These are phyloP conservation scores for Eucalyptus sideroxylon DNA, from an alignment of 345 rosid species.

Conservation along the genomic window DNA sequence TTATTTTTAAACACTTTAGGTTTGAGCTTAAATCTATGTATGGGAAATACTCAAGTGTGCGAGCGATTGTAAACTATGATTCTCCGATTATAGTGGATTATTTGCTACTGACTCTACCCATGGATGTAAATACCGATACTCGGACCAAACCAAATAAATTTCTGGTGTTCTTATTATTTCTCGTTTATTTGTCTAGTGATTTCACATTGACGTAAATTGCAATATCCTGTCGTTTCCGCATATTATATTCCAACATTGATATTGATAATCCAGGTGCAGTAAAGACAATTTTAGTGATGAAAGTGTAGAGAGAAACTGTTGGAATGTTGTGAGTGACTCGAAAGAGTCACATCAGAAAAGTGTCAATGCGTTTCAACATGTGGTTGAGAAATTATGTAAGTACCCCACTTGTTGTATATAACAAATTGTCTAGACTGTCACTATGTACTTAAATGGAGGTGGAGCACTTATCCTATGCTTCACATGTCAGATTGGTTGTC, in stretches of 20 bases:
- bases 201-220: too few species aligned
- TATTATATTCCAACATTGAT: too few species aligned
- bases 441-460: not conserved
- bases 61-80: too few species aligned
- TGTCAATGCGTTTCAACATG: not conserved
- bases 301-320: not conserved
- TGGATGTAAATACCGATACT: too few species aligned
- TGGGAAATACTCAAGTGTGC: too few species aligned
- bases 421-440: not conserved
- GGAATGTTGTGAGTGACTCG: not conserved
- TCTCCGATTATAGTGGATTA: too few species aligned
- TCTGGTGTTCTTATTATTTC: too few species aligned
- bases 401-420: not conserved
- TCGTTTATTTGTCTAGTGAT: too few species aligned
- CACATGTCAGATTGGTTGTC: not conserved
- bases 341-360: not conserved
- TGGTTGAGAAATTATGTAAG: not conserved
- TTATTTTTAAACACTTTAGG: too few species aligned
- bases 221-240: accelerated
- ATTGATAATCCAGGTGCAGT: not conserved
- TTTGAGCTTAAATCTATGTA: accelerated
- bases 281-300: not conserved
- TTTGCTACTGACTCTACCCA: accelerated
- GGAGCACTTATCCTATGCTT: not conserved
- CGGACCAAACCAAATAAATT: accelerated